These are phyloP conservation scores for Fusarium sp. DNA, from an alignment of 2,329 filamentous ascomycete genomes.

Conservation along the genomic window DNA sequence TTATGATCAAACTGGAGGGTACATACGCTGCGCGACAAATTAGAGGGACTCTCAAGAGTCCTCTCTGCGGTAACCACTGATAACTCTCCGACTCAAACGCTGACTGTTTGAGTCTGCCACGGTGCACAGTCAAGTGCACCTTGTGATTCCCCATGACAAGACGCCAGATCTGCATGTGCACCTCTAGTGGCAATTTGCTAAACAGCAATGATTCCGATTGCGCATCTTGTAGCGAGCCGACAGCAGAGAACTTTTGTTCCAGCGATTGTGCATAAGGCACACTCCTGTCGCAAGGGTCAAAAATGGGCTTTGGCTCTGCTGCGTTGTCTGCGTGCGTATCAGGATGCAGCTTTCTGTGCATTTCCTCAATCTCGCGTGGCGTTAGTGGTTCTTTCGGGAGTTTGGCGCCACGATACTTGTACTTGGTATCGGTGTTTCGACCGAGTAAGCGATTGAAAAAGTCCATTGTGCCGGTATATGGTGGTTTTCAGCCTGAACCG, in stretches of 20 bases:
- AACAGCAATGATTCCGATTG: background rate
- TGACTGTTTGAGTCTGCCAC: background rate
- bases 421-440: background rate
- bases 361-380: background rate
- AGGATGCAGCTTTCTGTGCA: background rate
- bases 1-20: no score
- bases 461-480: background rate
- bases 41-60: background rate
- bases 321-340: background rate
- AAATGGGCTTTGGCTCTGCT: background rate
- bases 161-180: background rate
- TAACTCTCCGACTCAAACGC: background rate
- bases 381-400: background rate
- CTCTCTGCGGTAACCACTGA: background rate
- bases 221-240: background rate
- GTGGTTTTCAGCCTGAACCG: fast-evolving
- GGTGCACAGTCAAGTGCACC: background rate
- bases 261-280: background rate
- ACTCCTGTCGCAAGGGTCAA: background rate
- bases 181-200: background rate
- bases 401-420: background rate
- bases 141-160: background rate
- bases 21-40: background rate
- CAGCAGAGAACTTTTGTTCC: background rate
- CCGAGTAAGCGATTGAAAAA: background rate